Evolutionary conservation across 805 yeast genomes (phyloP), one percentile per base, ranked within the genome.

Genomic region (Sugiyamaella mastotermitis): DNA sequence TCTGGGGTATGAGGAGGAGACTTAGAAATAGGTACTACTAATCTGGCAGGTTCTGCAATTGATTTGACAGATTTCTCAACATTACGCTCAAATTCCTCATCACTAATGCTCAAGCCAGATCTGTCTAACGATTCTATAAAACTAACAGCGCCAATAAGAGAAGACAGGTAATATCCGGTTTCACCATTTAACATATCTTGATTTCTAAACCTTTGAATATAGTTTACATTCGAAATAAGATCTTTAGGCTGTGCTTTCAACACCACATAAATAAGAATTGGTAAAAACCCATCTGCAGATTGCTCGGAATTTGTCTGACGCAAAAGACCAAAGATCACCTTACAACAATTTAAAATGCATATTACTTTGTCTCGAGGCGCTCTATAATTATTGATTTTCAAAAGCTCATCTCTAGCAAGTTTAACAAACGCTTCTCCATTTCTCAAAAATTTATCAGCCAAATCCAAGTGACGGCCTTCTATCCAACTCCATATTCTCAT

Each of bases 301-400:
- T 83, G 90, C 42, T 78, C 82, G 38, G 77, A 69, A 35, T 71
- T 61, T 11, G 69, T 64, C 43, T 78, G 83, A 45, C 87, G 78
- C 33, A 94, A 72, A 41, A 85, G 69, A 8, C 95, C 94, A 66
- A 87, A 88, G 4, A 94, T 80, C 15, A 92, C 88, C 59, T 90
- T 90, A 55, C 97, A 90, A 37, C 92, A 78, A 61, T 92, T 94
- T 45, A 92, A 68, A 2, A 92, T 69, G 57, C 97, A 92, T 26
- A 92, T 85, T 46, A 86, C 77, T 55, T 92, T 92, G 56, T 94
- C 98, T 37, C 98, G 68, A 11, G 98, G 98, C 0, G 97, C 90
- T 50, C 94, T 74, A 57, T 82, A 94, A 37, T 75, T 70, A 58
- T 83, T 82, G 52, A 92, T 78, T 50, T 86, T 86, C 46, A 69